Evolutionary conservation across 2,329 filamentous ascomycete genomes (phyloP).

Genomic region (Trichoderma sp.): DNA sequence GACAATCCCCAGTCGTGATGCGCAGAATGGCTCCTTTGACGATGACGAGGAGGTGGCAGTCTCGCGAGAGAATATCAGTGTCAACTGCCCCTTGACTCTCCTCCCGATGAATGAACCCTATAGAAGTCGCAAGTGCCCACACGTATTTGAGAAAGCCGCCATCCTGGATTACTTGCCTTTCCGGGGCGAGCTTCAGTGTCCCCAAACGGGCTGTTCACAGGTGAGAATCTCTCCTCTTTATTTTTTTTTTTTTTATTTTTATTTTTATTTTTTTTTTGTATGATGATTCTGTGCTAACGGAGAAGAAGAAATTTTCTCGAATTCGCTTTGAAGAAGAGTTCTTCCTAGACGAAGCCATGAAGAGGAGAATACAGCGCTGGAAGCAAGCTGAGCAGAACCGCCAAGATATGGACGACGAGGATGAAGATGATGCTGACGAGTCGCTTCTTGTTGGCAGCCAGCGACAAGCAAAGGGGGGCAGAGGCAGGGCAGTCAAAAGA

Average conservation of each 20-base stretch:
- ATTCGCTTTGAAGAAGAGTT: slow-evolving; percentile 50
- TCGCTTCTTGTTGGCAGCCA: slow-evolving; percentile 34
- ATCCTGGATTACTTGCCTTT: slow-evolving; percentile 59
- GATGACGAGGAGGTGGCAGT: slow-evolving; percentile 70
- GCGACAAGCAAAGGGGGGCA: slow-evolving; percentile 28
- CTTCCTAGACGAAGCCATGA: slow-evolving; percentile 56
- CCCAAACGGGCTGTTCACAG: slow-evolving; percentile 64
- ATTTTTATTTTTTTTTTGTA: too few species aligned
- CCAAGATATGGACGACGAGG: slow-evolving; percentile 48
- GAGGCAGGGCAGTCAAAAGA: slow-evolving; percentile 29
- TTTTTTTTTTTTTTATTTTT: too few species aligned
- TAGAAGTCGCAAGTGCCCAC: slow-evolving; percentile 67
- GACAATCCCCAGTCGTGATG: slow-evolving; percentile 28
- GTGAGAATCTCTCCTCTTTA: too few species aligned
- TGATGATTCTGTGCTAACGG: not conserved
- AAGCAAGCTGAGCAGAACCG: slow-evolving; percentile 44
- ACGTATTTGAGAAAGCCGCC: slow-evolving; percentile 69
- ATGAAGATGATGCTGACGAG: slow-evolving; percentile 31
- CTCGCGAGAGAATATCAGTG: slow-evolving; percentile 62
- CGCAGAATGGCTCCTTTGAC: slow-evolving; percentile 30
- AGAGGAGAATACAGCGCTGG: slow-evolving; percentile 60
- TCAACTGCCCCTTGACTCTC: slow-evolving; percentile 71
- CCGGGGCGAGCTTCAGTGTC: slow-evolving; percentile 55
- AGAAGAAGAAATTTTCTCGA: slow-evolving; percentile 50
- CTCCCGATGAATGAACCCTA: slow-evolving; percentile 65